These are phyloP conservation scores for Cladosporium sp. DNA, from an alignment of 2,329 filamentous ascomycete species.

Conservation along the genomic window DNA sequence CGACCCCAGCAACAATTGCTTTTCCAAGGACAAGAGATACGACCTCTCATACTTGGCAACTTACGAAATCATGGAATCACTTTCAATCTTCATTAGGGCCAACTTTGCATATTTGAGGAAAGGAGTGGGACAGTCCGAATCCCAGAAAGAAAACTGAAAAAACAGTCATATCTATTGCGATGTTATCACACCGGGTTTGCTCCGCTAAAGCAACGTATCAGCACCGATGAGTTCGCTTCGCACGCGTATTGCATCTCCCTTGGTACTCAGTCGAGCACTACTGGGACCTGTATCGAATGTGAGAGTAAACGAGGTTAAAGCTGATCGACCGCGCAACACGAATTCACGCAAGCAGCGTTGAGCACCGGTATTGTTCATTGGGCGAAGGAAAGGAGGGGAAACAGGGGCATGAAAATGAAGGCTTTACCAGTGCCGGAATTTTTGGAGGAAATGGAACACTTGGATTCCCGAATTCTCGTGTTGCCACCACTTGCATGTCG, in stretches of 20 bases:
- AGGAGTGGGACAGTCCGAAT: not conserved
- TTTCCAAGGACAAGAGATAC: not conserved
- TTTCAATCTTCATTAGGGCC: not conserved
- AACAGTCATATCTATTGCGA: slow-evolving; percentile 2
- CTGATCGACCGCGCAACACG: slow-evolving; percentile 20
- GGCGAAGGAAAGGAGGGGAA: not conserved
- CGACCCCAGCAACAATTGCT: not conserved
- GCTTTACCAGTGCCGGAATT: not conserved
- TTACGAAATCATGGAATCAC: slow-evolving; percentile 5
- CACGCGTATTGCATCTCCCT: not conserved
- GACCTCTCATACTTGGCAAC: not conserved
- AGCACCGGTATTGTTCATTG: slow-evolving; percentile 18
- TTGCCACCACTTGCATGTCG: too few species aligned
- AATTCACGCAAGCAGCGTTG: slow-evolving; percentile 20
- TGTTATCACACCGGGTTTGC: slow-evolving; percentile 5
- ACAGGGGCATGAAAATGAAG: not conserved
- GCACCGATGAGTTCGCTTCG: slow-evolving; percentile 24
- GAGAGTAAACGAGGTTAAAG: slow-evolving; percentile 33
- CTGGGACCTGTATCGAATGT: not conserved
- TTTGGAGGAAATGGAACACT: not conserved
- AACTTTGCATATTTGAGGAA: slow-evolving; percentile 1
- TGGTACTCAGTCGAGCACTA: not conserved
- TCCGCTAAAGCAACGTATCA: slow-evolving; percentile 13
- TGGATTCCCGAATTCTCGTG: too few species aligned
- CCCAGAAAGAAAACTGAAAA: not conserved